phyloP scores from a whole-genome alignment of 176 grass and related monocot genomes.

The Microstegium vimineum region DNA sequence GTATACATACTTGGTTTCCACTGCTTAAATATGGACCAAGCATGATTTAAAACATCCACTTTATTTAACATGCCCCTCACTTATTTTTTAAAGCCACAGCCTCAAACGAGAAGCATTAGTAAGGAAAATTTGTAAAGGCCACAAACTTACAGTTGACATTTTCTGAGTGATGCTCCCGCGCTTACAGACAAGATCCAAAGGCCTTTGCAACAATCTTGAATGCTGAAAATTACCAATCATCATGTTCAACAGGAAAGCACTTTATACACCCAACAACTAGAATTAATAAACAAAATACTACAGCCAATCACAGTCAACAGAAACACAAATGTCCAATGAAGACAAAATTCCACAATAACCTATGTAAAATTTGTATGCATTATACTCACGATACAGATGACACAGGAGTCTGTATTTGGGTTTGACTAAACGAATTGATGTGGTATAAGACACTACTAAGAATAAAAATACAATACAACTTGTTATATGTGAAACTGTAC shows the following conservation, averaged over 20 bases:
- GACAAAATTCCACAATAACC: neutral
- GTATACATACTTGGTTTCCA: neutral
- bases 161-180: conserved; percentile 87
- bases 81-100: neutral
- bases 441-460: neutral
- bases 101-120: neutral
- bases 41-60: neutral
- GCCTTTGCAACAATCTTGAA: conserved; percentile 73
- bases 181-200: conserved; percentile 84
- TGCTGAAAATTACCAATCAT: conserved; percentile 55
- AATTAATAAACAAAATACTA: neutral
- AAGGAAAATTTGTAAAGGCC: neutral
- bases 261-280: conserved; percentile 1
- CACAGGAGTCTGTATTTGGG: neutral
- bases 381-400: neutral
- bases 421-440: conserved; percentile 1
- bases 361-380: neutral
- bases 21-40: neutral
- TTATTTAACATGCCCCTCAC: neutral
- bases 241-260: conserved; percentile 17
- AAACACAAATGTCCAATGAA: conserved; percentile 8
- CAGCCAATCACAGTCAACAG: conserved; percentile 7
- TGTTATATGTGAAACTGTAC: neutral
- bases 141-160: conserved; percentile 61
- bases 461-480: conserved; percentile 7